Base-by-base conservation (phyloP, 225 moss, liverwort and hornwort genomes). In the Polytrichum commune region DNA sequence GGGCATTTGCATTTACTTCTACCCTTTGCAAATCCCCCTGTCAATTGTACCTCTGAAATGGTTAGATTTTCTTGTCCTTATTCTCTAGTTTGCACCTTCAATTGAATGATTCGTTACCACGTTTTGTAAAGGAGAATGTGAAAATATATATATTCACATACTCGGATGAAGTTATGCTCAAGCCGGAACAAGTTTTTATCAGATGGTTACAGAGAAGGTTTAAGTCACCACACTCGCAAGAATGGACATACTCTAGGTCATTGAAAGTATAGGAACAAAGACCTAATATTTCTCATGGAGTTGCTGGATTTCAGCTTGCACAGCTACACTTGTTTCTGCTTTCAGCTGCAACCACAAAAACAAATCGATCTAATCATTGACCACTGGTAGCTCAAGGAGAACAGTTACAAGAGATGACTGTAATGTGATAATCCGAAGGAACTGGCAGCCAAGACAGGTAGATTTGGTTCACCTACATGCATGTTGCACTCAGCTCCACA, bases 221-320 rank as follows among this genome's bases (percentile, higher is more conserved):
- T 46, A 3, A 46, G 46, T 46, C 62, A 62, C 27, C 8, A 6
- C 71, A 29, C 6, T 28, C 25, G 23, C 25, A 27, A 46, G 46
- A 46, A 46, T 46, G 46, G 46, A 13, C 46, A 46, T 16, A 46
- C 46, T 46, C 46, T 16, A 46, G 46, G 46, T 46, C 9, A 46
- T 46, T 46, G 7, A 13, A 38, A 13, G 38, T 38, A 13, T 16
- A 46, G 13, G 4, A 67, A 75, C 9, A 67, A 53, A 22, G 72
- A 90, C 90, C 84, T 90, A 82, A 27, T 82, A 84, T 20, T 81
- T 70, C 1, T 82, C 75, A 18, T 80, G 84, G n/a, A 86, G 73
- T 74, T 84, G 90, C 66, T 87, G 82, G 29, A 87, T 78, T 60
- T 90, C 84, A 27, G 69, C 54, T 67, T 90, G 90, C n/a, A 86